These are phyloP conservation scores for Coemansia sp. DNA, from an alignment of 192 early-diverging fungal species.

Conservation along the genomic window DNA sequence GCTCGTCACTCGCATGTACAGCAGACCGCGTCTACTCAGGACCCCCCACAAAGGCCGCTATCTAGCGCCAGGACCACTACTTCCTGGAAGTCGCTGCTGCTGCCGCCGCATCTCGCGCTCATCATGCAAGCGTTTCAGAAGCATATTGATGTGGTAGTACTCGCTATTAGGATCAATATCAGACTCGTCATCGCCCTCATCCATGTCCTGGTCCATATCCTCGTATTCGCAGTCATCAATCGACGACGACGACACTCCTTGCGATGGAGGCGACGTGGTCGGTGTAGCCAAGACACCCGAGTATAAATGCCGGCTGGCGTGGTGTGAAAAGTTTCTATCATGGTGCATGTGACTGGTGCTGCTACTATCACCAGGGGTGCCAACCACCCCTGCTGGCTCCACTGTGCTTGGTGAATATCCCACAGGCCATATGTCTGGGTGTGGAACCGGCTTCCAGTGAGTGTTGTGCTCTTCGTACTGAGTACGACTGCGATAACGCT, in stretches of 20 bases:
- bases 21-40: neutral
- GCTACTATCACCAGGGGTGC: neutral
- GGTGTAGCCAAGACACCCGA: constrained; percentile 16
- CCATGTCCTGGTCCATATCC: neutral
- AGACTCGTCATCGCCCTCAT: constrained; percentile 9
- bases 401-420: neutral
- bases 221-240: constrained; percentile 5
- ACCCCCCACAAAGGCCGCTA: neutral
- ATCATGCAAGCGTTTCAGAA: constrained; percentile 43
- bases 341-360: neutral
- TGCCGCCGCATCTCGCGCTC: constrained; percentile 32
- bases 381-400: neutral
- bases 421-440: neutral
- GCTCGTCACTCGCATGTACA: neutral
- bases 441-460: neutral
- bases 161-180: constrained; percentile 27
- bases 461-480: neutral
- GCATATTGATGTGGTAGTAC: constrained; percentile 45
- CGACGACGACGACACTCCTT: neutral
- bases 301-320: neutral
- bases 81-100: constrained; percentile 13
- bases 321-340: neutral
- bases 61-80: neutral
- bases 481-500: neutral
- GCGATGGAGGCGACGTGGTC: constrained; percentile 21